Base-by-base conservation (phyloP, 1,284 basidiomycete species). In the Ganoderma sinense region DNA sequence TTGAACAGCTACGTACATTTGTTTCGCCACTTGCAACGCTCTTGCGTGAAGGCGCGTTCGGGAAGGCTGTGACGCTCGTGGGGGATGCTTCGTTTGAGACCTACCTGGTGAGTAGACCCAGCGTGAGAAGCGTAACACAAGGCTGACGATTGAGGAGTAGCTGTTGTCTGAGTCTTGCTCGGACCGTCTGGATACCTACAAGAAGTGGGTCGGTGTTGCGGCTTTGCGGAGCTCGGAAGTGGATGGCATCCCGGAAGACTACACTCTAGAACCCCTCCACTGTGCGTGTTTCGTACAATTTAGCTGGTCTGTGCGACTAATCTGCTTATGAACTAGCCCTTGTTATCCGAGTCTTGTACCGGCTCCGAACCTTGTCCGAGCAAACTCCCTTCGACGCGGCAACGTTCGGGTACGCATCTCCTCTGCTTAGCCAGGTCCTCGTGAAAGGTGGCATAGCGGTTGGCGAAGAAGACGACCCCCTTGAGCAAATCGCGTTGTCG, bases 401-500 rank as follows among this genome's bases (percentile, higher is more conserved):
- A 0, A 96, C 96, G 0, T 97, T 95, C 79, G 90, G 94, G 0
- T 95, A 97, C 75, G 82, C 91, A 1, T 92, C 91, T 60, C 94
- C 97, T 8, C 84, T 99, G 16, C 83, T 99, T 16, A 88, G 85
- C 10, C 86, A 88, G 67, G 89, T 98, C 23, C 85, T 97, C 10
- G 78, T 83, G 1, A 84, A 85, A 29, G 94, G 94, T 23, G 96
- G 94, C 0, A 84, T 97, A 14, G 81, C 77, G 0, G 78, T 85
- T 18, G 83, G 85, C 7, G 85, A 90, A 65, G 88, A 93, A 73
- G 96, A 97, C 63, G 91, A 93, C 71, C 88, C 89, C 0, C 84
- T 97, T 41, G 97, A 99, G 81, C 97, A 99, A 80, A 86, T 98
- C 8, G 87, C 94, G 11, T 86, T 99, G 26, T 88, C 91, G 0